Conservation (phyloP, 2,329 filamentous ascomycete species). For the Alternaria solani region DNA sequence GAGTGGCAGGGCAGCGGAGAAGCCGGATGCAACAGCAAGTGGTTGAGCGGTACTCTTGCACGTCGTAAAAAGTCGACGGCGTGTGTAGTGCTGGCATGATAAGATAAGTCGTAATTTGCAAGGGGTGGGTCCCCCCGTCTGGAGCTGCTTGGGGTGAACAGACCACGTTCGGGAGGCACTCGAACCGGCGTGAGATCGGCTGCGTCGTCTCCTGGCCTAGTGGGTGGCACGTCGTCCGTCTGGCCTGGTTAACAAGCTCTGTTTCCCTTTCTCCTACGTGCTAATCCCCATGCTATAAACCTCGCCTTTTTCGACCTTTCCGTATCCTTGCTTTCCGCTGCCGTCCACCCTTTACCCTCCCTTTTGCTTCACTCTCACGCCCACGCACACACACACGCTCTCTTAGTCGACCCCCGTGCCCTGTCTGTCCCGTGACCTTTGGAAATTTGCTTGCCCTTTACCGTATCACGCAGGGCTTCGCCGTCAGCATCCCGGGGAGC, state of each 20-base stretch:
- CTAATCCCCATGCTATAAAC: conserved; percentile 10
- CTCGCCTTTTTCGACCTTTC: conserved; percentile 15
- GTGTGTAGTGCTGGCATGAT: conserved; percentile 5
- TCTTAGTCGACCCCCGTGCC: conserved; percentile 1
- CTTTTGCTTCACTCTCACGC: conserved; percentile 8
- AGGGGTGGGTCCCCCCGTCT: conserved; percentile 2
- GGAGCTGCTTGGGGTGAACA: conserved; percentile 17
- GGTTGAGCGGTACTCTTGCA: neutral
- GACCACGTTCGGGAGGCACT: conserved; percentile 16
- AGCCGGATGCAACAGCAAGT: conserved; percentile 4
- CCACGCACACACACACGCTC: conserved; percentile 22
- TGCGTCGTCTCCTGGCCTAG: conserved; percentile 14
- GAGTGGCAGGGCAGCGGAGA: neutral
- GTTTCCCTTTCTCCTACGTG: conserved; percentile 4
- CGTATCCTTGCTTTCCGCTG: conserved; percentile 12
- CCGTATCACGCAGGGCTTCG: conserved; percentile 11
- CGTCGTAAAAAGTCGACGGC: neutral
- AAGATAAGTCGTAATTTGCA: conserved; percentile 9
- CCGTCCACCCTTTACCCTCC: conserved; percentile 8
- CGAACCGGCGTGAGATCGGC: conserved; percentile 17
- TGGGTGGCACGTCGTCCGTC: conserved; percentile 13
- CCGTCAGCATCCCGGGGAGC: conserved; percentile 33
- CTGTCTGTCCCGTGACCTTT: too few relatives aligned
- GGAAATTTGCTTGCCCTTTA: neutral
- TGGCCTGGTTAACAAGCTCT: conserved; percentile 13